Evolutionary conservation across 2,329 filamentous ascomycete species (phyloP).

Genomic region (Cordyceps fumosorosea): DNA sequence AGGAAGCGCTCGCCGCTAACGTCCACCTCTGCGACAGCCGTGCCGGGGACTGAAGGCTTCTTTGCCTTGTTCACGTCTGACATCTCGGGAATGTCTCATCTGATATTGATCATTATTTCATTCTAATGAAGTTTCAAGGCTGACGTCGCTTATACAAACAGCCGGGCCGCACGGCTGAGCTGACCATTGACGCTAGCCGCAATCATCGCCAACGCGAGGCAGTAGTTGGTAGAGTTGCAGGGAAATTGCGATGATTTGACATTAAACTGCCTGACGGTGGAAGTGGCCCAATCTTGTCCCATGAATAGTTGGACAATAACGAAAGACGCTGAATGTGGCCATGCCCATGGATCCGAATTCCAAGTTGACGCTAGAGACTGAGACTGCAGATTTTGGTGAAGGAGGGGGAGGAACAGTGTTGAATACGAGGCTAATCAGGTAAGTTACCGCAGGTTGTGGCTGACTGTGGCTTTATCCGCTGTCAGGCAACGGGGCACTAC

Average conservation of each 20-base stretch:
- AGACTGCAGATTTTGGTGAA: no score
- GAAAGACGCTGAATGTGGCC: not conserved
- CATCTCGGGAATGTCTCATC: not conserved
- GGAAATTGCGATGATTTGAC: not conserved
- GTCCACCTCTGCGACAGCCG: not conserved
- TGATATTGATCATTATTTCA: not conserved
- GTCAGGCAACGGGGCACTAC: no score
- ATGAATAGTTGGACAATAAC: not conserved
- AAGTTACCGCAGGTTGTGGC: no score
- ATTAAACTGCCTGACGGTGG: not conserved
- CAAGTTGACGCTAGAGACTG: not conserved
- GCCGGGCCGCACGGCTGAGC: no score
- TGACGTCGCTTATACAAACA: no score
- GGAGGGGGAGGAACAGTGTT: no score
- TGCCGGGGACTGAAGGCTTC: not conserved
- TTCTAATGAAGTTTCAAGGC: not conserved
- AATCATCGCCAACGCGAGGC: not conserved
- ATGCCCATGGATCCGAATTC: not conserved
- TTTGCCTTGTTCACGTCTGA: not conserved
- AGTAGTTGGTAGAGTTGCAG: not conserved
- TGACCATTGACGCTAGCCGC: not conserved
- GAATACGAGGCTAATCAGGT: no score
- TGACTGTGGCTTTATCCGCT: no score
- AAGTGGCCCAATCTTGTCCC: not conserved
- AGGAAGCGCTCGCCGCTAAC: not conserved